Conservation (phyloP, 441 rosid genomes). For the Pelargonium citronellum region DNA sequence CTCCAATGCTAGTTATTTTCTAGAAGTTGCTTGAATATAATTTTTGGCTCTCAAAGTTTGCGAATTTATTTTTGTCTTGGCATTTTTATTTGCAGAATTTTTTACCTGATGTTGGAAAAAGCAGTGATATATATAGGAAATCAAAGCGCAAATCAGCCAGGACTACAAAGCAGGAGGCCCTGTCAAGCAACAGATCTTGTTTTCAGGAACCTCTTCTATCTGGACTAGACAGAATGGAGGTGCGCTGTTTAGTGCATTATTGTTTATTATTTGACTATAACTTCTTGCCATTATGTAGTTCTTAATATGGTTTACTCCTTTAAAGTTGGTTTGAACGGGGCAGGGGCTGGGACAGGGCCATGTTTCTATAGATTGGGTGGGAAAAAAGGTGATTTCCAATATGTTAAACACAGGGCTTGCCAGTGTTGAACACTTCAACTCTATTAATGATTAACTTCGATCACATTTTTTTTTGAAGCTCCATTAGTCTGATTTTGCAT, state of each 20-base stretch:
- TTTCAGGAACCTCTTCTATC: conserved; percentile 31
- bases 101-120: conserved; percentile 20
- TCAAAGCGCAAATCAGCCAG: conserved; percentile 24
- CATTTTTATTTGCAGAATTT: conserved; percentile 31
- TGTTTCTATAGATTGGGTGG: not conserved
- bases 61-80: not conserved
- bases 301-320: not conserved
- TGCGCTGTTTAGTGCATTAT: conserved; percentile 8
- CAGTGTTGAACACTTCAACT: not conserved
- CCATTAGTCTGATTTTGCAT: not conserved
- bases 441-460: not conserved
- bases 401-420: not conserved
- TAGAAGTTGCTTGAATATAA: conserved; percentile 9
- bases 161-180: conserved; percentile 18
- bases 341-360: not conserved
- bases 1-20: not conserved
- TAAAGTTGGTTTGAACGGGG: not conserved
- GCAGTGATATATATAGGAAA: conserved; percentile 12
- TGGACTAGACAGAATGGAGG: conserved; percentile 28
- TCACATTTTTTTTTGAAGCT: not conserved
- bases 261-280: not conserved
- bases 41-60: not conserved
- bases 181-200: conserved; percentile 23
- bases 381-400: not conserved
- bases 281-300: conserved; percentile 3